Base-by-base conservation (phyloP, 2,329 filamentous ascomycete species). In the Scedosporium dehoogii region DNA sequence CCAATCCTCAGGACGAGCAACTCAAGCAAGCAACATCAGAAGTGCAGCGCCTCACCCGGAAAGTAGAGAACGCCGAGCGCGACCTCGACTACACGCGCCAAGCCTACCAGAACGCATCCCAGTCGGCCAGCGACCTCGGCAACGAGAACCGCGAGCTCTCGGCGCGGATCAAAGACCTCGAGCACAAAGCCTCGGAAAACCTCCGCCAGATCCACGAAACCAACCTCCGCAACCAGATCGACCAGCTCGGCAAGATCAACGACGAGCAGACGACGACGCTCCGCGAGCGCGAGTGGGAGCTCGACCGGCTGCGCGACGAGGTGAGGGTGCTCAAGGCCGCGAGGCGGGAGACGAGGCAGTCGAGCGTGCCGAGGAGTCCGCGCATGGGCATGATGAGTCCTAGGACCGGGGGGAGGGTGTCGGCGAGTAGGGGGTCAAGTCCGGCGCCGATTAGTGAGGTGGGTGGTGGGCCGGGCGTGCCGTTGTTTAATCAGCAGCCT, bases 41-140 rank as follows among this genome's bases (percentile, higher is more conserved):
- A 38, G 16, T 59, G 41, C 27, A 65, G 33, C 73, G 72, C 51
- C 67, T 80, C 7, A 74, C 73, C n/a, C 75, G 75, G 4, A 69
- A 79, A 27, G 73, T 78, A 16, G 71, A 73, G 58, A 69, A 74
- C 14, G 72, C 80, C 3, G 76, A 79, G 46, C 73, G 72, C 62
- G 82, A 85, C 3, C 73, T 79, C 27, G 82, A 85, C 1, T 90
- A 85, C 67, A 74, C 79, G 12, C 80, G 83, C 60, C 76, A 77
- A 3, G 75, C 79, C 9, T 90, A 89, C 67, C 86, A 88, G 67
- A 76, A 81, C 23, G 79, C 81, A 1, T 84, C 82, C 7, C 77
- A 78, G 38, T 70, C 75, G 1, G 79, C 78, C 2, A 73, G 74
- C 14, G 74, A 76, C 16, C 71, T 84, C 2, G 72, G 73, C 21